Evolutionary conservation across 2,329 filamentous ascomycete species (phyloP).

Genomic region (Pseudogymnoascus verrucosus): DNA sequence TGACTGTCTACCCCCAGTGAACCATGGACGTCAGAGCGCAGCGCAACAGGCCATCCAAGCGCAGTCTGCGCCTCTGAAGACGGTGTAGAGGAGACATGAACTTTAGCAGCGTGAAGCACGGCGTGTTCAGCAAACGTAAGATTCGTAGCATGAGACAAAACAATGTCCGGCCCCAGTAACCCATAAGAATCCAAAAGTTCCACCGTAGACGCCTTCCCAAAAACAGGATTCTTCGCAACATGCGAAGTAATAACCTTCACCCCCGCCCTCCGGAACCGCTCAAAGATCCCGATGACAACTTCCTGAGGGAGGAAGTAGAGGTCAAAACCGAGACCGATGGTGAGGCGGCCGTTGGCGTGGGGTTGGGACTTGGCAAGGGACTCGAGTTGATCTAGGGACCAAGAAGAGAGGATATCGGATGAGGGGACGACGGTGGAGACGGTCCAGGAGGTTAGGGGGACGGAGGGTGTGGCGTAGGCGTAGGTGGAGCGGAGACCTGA

Average conservation of each 20-base stretch:
- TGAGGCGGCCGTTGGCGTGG: constrained; percentile 30
- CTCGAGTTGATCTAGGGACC: constrained; percentile 31
- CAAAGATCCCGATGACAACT: constrained; percentile 31
- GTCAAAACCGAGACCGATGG: constrained; percentile 38
- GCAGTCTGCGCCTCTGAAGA: constrained; percentile 45
- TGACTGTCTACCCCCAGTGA: constrained; percentile 32
- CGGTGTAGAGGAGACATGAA: constrained; percentile 37
- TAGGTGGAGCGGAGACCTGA: constrained; percentile 41
- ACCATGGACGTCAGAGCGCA: constrained; percentile 26
- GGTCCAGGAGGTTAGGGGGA: constrained; percentile 25
- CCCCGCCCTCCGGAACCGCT: constrained; percentile 28
- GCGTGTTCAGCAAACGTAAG: constrained; percentile 29
- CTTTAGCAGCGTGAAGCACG: constrained; percentile 28
- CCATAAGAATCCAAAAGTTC: constrained; percentile 28
- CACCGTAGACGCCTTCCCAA: constrained; percentile 9
- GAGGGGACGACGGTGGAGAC: constrained; percentile 20
- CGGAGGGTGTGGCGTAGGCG: constrained; percentile 31
- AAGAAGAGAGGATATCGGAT: constrained; percentile 26
- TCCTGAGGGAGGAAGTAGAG: constrained; percentile 33
- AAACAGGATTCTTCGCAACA: constrained; percentile 18
- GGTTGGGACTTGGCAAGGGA: constrained; percentile 27
- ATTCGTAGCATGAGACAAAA: constrained; percentile 35
- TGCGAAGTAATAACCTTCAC: constrained; percentile 38
- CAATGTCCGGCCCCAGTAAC: constrained; percentile 34
- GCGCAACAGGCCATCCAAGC: constrained; percentile 30